Conservation (phyloP, 2,329 filamentous ascomycete species). For the Aspergillus neoniger region DNA sequence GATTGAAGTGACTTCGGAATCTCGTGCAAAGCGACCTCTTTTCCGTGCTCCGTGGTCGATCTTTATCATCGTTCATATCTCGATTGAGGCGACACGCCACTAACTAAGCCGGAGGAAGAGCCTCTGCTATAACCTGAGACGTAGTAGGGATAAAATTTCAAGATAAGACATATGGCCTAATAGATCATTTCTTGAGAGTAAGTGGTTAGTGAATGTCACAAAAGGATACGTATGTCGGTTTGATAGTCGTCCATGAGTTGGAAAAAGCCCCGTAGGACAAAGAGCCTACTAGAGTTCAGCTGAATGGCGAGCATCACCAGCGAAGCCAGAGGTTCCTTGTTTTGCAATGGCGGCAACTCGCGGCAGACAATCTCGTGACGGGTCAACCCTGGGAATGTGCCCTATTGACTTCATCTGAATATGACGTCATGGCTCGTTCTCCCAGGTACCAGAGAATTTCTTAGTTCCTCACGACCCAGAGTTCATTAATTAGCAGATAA, state of each 20-base stretch:
- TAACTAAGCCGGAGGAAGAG: neutral
- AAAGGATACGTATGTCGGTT: neutral
- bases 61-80: neutral
- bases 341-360: neutral
- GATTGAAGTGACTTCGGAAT: conserved; percentile 29
- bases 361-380: conserved; percentile 1
- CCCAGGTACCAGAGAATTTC: neutral
- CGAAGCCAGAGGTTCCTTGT: neutral
- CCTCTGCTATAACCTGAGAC: neutral
- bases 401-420: neutral
- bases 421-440: neutral
- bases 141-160: neutral
- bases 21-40: neutral
- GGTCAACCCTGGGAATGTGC: neutral
- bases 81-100: neutral
- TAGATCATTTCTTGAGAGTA: neutral
- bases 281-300: neutral
- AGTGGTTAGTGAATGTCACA: neutral
- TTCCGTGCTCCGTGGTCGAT: neutral
- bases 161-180: neutral
- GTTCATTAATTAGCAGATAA: no score
- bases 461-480: neutral
- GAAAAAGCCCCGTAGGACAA: neutral
- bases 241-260: neutral
- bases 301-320: neutral